Evolutionary conservation across 164 flowering plant genomes (phyloP).

Genomic region (Litsea cubeba): DNA sequence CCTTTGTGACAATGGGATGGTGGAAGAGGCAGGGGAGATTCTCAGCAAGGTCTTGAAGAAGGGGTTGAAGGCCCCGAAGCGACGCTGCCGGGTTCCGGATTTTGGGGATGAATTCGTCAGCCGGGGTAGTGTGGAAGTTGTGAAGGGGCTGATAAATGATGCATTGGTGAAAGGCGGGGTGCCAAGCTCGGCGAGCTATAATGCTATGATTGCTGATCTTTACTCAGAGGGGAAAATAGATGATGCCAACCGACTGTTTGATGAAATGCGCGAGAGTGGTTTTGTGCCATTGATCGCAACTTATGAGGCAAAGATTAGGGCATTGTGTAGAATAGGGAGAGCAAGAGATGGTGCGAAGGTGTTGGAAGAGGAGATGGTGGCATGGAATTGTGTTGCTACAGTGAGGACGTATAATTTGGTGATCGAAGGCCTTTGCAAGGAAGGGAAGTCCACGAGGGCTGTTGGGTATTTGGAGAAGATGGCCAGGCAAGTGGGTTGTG

Average conservation of each 20-base stretch:
- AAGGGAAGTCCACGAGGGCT: slow-evolving; percentile 36
- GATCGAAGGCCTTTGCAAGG: slow-evolving; percentile 50
- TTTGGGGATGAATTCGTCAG: slow-evolving; percentile 18
- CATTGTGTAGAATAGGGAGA: slow-evolving; percentile 39
- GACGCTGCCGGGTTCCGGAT: slow-evolving; percentile 29
- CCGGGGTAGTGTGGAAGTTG: slow-evolving; percentile 23
- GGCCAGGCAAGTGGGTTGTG: slow-evolving; percentile 52
- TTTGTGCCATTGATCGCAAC: slow-evolving; percentile 32
- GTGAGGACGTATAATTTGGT: slow-evolving; percentile 40
- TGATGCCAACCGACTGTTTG: slow-evolving; percentile 45
- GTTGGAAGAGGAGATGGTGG: slow-evolving; percentile 49
- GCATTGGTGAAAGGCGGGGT: slow-evolving; percentile 49
- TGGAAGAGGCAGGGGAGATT: slow-evolving; percentile 49
- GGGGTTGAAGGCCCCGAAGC: slow-evolving; percentile 63
- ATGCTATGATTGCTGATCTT: slow-evolving; percentile 52
- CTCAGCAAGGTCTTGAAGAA: slow-evolving; percentile 64
- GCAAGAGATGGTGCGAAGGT: slow-evolving; percentile 45
- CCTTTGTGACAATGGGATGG: slow-evolving; percentile 52
- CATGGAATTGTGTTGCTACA: slow-evolving; percentile 41
- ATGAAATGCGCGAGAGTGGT: slow-evolving; percentile 47
- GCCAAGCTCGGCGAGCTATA: slow-evolving; percentile 50
- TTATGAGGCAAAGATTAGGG: slow-evolving; percentile 54
- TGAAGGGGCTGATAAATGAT: slow-evolving; percentile 45
- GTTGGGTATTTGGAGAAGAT: slow-evolving; percentile 52
- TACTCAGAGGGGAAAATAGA: slow-evolving; percentile 46